Evolutionary conservation across 805 yeast species (phyloP).

Genomic region (Zygosaccharomyces pseudorouxii): DNA sequence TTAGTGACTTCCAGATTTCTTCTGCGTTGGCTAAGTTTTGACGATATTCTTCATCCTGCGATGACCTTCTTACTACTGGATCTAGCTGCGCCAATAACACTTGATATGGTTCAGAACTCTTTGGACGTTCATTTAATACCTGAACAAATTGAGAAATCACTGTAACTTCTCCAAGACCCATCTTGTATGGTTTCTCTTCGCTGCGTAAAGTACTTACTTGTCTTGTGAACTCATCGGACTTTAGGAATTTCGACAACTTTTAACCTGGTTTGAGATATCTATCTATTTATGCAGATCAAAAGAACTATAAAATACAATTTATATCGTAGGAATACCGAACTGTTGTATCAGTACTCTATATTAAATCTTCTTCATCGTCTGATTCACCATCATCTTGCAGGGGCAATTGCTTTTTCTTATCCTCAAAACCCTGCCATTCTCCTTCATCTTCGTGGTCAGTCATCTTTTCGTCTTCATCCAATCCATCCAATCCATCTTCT

Average conservation of each 20-base stretch:
- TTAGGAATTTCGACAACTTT: neutral
- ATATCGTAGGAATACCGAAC: neutral
- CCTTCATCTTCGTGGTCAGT: constrained; percentile 37
- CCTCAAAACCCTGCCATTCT: constrained; percentile 34
- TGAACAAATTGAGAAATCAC: neutral
- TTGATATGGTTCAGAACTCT: neutral
- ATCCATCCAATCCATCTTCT: neutral
- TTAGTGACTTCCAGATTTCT: constrained; percentile 28
- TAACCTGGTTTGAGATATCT: neutral
- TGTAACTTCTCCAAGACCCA: neutral
- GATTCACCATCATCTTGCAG: constrained; percentile 24
- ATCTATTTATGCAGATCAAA: neutral
- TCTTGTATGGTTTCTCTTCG: neutral
- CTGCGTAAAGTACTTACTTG: neutral
- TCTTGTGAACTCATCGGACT: neutral
- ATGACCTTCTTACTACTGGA: constrained; percentile 24
- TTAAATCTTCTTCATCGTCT: constrained; percentile 26
- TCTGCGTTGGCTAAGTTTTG: constrained; percentile 23
- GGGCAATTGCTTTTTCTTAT: constrained; percentile 26
- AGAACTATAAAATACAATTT: neutral
- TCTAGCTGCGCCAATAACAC: constrained; percentile 11
- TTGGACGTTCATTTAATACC: neutral
- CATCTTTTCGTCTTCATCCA: constrained; percentile 24
- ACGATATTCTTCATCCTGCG: constrained; percentile 29
- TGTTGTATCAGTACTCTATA: constrained; percentile 13